Percentiles rank a stretch among this genome's conserved stretches.
phyloP scores from a whole-genome alignment of 2,329 filamentous ascomycete genomes.

The Clarireedia homoeocarpa region DNA sequence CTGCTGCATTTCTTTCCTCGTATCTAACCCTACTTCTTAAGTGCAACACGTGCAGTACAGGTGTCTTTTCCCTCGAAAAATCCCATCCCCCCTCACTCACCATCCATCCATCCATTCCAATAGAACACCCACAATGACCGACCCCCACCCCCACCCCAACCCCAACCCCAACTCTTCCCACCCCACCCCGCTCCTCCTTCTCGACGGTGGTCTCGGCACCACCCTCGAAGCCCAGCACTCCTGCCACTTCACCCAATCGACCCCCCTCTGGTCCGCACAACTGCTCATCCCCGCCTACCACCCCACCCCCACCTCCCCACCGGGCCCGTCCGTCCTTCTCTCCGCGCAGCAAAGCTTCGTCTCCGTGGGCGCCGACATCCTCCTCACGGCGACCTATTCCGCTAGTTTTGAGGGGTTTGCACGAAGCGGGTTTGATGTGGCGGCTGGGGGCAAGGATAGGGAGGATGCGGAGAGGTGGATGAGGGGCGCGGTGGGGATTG shows the following conservation, averaged over 20 bases:
- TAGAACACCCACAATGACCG: background rate
- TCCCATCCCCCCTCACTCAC: too few relatives aligned
- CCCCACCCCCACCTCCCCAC: conserved; percentile 29
- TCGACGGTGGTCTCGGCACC: conserved; percentile 63
- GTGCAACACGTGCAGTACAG: too few relatives aligned
- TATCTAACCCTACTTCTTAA: too few relatives aligned
- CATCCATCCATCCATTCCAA: background rate
- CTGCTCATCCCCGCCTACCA: conserved; percentile 46
- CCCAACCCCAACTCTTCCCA: background rate
- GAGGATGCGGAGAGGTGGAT: conserved; percentile 39
- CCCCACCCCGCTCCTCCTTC: conserved; percentile 32
- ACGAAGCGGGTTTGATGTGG: conserved; percentile 1
- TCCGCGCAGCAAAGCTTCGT: conserved; percentile 27
- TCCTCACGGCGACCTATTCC: conserved; percentile 64
- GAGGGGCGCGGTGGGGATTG: conserved; percentile 32
- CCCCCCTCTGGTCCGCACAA: conserved; percentile 61
- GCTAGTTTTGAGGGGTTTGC: conserved; percentile 48
- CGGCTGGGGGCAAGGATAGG: background rate
- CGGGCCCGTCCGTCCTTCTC: background rate
- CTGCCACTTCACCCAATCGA: conserved; percentile 42
- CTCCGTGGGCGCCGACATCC: conserved; percentile 49
- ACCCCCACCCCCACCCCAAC: background rate
- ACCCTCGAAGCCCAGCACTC: conserved; percentile 52
- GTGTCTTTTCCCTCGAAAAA: too few relatives aligned
- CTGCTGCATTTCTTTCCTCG: too few relatives aligned